Percentiles rank a stretch among this genome's conserved stretches.
Evolutionary conservation across 805 yeast species (phyloP).

Genomic region (Candida jianshihensis): DNA sequence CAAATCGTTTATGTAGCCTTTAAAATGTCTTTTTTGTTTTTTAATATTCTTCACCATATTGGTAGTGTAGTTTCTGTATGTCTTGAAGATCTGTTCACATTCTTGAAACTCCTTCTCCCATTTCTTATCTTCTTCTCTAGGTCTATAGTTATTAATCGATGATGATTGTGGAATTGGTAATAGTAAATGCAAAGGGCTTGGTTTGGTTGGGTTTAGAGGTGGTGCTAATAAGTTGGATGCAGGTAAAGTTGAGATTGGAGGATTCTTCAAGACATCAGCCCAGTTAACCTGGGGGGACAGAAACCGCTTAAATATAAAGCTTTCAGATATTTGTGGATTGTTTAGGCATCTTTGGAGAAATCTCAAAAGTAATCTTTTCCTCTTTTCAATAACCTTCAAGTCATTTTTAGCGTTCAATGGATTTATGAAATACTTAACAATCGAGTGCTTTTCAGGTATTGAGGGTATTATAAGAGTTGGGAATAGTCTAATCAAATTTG

Average conservation of each 20-base stretch:
- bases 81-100: constrained; percentile 21
- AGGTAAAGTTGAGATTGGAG: constrained; percentile 50
- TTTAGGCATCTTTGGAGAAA: constrained; percentile 72
- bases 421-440: constrained; percentile 37
- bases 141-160: constrained; percentile 20
- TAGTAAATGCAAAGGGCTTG: constrained; percentile 52
- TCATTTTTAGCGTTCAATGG: constrained; percentile 38
- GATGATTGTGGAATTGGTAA: constrained; percentile 54
- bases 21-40: constrained; percentile 29
- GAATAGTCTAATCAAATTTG: constrained; percentile 59
- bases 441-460: constrained; percentile 81
- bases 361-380: constrained; percentile 67
- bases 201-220: constrained; percentile 51
- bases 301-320: constrained; percentile 65
- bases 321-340: constrained; percentile 47
- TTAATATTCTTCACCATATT: constrained; percentile 16
- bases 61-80: constrained; percentile 18
- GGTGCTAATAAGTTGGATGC: constrained; percentile 49
- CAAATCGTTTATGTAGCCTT: constrained; percentile 55
- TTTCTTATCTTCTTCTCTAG: constrained; percentile 12
- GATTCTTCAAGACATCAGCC: constrained; percentile 60
- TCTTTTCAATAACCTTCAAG: constrained; percentile 47
- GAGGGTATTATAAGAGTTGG: constrained; percentile 87
- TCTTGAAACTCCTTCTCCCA: constrained; percentile 15
- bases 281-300: constrained; percentile 82